phyloP scores from a whole-genome alignment of 768 basidiomycete genomes.

The Kwoniella botswanensis region DNA sequence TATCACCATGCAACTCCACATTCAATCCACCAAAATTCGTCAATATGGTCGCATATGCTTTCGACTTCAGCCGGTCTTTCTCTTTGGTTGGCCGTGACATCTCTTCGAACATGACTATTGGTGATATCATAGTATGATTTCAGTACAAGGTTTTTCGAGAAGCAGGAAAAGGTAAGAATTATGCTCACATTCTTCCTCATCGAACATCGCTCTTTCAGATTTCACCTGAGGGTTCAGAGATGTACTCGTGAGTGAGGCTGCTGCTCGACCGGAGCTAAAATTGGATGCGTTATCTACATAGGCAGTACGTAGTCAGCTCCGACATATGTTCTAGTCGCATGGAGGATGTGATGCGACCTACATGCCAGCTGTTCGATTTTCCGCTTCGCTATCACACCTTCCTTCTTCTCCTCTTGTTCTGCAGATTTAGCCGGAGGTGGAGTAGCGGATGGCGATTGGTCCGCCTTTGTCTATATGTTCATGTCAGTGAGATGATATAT shows the following conservation, averaged over 20 bases:
- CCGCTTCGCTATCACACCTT: slow-evolving; percentile 47
- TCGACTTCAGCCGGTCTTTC: slow-evolving; percentile 85
- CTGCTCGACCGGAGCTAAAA: slow-evolving; percentile 73
- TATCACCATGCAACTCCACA: slow-evolving; percentile 65
- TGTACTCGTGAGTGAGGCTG: slow-evolving; percentile 92
- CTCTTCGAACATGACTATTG: slow-evolving; percentile 86
- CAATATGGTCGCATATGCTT: slow-evolving; percentile 93
- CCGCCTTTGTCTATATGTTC: slow-evolving; percentile 32
- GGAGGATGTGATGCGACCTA: slow-evolving; percentile 21
- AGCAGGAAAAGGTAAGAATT: background rate
- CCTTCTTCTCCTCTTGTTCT: slow-evolving; percentile 34
- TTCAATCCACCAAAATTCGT: slow-evolving; percentile 86
- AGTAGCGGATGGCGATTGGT: slow-evolving; percentile 28
- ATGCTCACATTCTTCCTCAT: slow-evolving; percentile 81
- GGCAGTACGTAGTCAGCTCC: background rate
- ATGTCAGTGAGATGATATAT: no score
- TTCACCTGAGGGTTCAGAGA: slow-evolving; percentile 76
- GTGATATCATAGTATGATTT: background rate
- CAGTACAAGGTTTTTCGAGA: background rate
- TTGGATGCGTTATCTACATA: slow-evolving; percentile 61
- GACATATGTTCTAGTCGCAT: no score
- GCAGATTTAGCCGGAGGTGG: slow-evolving; percentile 17
- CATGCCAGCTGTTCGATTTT: slow-evolving; percentile 48
- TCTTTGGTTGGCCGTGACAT: slow-evolving; percentile 83
- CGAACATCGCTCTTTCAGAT: slow-evolving; percentile 85